Conservation (phyloP, 2,329 filamentous ascomycete genomes). For the Colletotrichum orbiculare region DNA sequence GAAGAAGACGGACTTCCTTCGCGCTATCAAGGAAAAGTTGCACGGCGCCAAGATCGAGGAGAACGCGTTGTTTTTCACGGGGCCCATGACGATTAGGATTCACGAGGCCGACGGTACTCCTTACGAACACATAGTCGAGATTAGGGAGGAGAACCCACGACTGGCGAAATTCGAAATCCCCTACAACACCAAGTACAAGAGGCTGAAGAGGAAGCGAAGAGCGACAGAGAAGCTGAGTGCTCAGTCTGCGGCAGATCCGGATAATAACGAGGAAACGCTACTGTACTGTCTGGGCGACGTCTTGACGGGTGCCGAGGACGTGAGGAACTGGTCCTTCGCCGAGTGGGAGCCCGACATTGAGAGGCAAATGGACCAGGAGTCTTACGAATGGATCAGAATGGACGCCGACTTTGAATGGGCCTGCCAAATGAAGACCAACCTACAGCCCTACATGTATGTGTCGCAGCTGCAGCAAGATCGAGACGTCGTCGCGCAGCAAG, state of each 20-base stretch:
- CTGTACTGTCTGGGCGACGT: constrained; percentile 95
- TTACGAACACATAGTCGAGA: constrained; percentile 97
- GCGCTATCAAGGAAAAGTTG: constrained; percentile 84
- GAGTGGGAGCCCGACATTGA: constrained; percentile 94
- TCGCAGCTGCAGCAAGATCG: constrained; percentile 97
- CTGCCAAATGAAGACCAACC: constrained; percentile 81
- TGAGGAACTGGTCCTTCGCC: constrained; percentile 82
- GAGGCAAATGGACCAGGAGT: constrained; percentile 91
- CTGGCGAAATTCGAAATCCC: constrained; percentile 88
- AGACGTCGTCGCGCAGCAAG: constrained; percentile 89
- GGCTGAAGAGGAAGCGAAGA: constrained; percentile 80
- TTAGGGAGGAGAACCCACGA: constrained; percentile 85
- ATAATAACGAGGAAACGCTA: constrained; percentile 80
- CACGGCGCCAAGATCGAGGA: constrained; percentile 75
- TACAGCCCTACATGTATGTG: constrained; percentile 97
- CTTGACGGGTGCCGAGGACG: constrained; percentile 83
- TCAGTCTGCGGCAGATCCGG: constrained; percentile 64
- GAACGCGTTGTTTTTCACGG: constrained; percentile 85
- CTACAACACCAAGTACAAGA: constrained; percentile 99
- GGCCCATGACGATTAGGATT: constrained; percentile 96
- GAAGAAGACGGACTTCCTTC: constrained; percentile 78
- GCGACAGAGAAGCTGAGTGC: constrained; percentile 61
- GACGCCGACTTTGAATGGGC: constrained; percentile 99
- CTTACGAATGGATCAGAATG: constrained; percentile 98
- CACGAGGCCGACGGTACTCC: constrained; percentile 98